Conservation (phyloP, 2,329 filamentous ascomycete species). For the Apiospora phragmitis region DNA sequence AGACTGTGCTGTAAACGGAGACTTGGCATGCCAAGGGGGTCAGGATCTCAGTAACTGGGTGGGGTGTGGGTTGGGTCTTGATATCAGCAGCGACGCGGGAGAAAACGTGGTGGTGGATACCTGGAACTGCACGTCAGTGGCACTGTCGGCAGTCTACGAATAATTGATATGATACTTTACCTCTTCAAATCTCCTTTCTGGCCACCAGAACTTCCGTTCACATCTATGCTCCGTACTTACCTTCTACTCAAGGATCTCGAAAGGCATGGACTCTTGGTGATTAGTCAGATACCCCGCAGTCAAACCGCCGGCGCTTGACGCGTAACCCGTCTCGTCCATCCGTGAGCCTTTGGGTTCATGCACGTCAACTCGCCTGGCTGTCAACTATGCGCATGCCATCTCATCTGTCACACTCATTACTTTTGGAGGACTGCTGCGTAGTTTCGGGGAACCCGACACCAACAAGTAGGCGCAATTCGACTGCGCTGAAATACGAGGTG, state of each 20-base stretch:
- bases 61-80: conserved; percentile 31
- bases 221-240: neutral
- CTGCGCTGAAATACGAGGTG: neutral
- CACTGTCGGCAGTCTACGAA: conserved; percentile 21
- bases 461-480: neutral
- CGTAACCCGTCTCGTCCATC: neutral
- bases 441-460: neutral
- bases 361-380: neutral
- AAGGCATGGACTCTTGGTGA: neutral
- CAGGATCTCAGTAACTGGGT: conserved; percentile 26
- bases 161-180: neutral
- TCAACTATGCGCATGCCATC: neutral
- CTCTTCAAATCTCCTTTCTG: neutral
- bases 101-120: conserved; percentile 27
- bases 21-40: conserved; percentile 23
- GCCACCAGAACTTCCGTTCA: neutral
- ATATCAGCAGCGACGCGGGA: conserved; percentile 25
- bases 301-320: conserved; percentile 1
- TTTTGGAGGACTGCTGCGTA: neutral
- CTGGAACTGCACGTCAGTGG: conserved; percentile 27
- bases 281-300: conserved; percentile 5
- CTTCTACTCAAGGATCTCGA: neutral
- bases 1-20: conserved; percentile 20
- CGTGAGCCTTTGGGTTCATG: neutral
- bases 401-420: neutral